Percentiles rank a stretch among this genome's conserved stretches.
Evolutionary conservation across 257 asterid species (phyloP).

Genomic region (Anisodus acutangulus): DNA sequence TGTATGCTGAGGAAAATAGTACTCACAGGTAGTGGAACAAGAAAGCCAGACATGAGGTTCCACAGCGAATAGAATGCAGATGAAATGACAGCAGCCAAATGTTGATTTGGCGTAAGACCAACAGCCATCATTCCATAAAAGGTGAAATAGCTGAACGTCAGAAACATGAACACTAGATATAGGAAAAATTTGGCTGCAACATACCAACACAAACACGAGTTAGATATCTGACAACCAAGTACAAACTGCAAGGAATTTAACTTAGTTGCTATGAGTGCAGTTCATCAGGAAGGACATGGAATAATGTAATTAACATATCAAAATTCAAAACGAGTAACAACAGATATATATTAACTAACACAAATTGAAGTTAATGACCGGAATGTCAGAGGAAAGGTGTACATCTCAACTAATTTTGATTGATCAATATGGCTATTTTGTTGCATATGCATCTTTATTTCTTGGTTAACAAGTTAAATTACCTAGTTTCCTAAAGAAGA

Average conservation of each 20-base stretch:
- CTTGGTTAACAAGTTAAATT: background rate
- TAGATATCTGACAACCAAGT: constrained; percentile 22
- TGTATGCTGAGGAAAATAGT: background rate
- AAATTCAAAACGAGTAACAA: constrained; percentile 3
- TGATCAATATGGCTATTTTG: background rate
- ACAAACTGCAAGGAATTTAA: background rate
- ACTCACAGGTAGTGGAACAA: constrained; percentile 69
- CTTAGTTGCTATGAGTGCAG: constrained; percentile 1
- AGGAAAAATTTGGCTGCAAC: constrained; percentile 55
- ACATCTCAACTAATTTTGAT: background rate
- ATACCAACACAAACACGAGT: constrained; percentile 2
- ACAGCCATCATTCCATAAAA: constrained; percentile 76
- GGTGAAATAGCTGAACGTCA: constrained; percentile 62
- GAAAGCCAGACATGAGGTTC: constrained; percentile 70
- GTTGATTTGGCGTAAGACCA: constrained; percentile 66
- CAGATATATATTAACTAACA: background rate
- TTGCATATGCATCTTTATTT: background rate
- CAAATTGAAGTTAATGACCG: constrained; percentile 2
- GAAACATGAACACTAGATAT: constrained; percentile 57
- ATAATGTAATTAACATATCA: constrained; percentile 2
- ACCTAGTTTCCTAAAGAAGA: background rate
- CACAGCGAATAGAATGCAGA: constrained; percentile 64
- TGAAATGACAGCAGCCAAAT: constrained; percentile 58
- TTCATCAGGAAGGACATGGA: background rate
- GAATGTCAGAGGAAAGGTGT: constrained; percentile 16